phyloP scores from a whole-genome alignment of 1,284 basidiomycete species.

The Leccinum proliferum region DNA sequence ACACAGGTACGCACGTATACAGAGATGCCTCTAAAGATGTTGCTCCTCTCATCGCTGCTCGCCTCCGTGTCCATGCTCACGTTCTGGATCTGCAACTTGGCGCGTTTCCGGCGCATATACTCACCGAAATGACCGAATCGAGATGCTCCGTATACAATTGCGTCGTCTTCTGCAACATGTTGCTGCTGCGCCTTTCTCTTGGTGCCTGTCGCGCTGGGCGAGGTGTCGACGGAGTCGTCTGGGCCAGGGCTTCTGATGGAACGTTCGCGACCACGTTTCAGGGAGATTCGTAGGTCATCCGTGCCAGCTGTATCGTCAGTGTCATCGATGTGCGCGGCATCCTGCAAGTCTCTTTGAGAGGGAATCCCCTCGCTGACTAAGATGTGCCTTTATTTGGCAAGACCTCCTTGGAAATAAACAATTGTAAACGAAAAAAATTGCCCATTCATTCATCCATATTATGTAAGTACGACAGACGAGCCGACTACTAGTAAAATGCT shows the following conservation, averaged over 20 bases:
- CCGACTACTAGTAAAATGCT: constrained; percentile 1
- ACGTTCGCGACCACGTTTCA: constrained; percentile 7
- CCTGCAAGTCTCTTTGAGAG: background rate
- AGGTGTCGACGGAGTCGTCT: background rate
- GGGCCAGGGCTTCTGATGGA: constrained; percentile 1
- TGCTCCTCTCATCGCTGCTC: constrained; percentile 29
- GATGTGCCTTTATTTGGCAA: background rate
- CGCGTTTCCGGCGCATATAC: constrained; percentile 87
- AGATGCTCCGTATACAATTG: constrained; percentile 67
- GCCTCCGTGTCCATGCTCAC: constrained; percentile 42
- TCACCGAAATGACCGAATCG: constrained; percentile 81
- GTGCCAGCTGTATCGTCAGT: background rate
- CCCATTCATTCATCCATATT: background rate
- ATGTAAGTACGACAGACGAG: background rate
- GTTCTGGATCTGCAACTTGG: constrained; percentile 88
- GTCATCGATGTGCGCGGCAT: constrained; percentile 4
- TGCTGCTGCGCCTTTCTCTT: constrained; percentile 18
- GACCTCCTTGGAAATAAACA: constrained; percentile 9
- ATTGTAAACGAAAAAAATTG: background rate
- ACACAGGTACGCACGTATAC: constrained; percentile 62
- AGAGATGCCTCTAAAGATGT: constrained; percentile 67
- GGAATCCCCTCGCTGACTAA: background rate
- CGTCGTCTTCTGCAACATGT: constrained; percentile 13
- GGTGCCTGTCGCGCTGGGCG: constrained; percentile 3
- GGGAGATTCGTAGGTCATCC: background rate